Percentiles rank a stretch among this genome's conserved stretches.
Conservation (phyloP, 139 green algal genomes). For the Axilococcus clingmanii region DNA sequence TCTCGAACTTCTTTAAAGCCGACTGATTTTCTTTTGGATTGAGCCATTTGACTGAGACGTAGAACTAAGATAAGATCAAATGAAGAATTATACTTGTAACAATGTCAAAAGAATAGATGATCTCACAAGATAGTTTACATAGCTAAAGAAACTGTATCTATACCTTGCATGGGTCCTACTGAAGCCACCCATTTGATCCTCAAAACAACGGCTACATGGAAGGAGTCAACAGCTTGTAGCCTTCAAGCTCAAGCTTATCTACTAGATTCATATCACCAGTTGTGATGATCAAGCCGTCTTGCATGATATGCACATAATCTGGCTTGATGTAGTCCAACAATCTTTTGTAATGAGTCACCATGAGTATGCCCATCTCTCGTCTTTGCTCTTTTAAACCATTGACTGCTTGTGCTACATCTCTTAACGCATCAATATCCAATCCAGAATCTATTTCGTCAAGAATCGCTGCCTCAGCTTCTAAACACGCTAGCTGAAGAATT, state of each 20-base stretch:
- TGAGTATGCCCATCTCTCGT: constrained; percentile 66
- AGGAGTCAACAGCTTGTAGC: constrained; percentile 38
- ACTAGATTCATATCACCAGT: constrained; percentile 51
- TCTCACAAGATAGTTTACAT: too few species aligned
- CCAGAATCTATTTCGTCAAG: constrained; percentile 84
- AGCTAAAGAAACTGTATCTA: too few species aligned
- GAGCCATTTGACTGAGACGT: too few species aligned
- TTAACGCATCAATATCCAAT: constrained; percentile 91
- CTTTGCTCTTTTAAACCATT: constrained; percentile 49
- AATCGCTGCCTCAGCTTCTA: constrained; percentile 82
- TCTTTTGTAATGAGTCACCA: constrained; percentile 99
- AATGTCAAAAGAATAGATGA: too few species aligned
- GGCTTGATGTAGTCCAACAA: constrained; percentile 73
- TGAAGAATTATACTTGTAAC: too few species aligned
- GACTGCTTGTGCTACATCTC: constrained; percentile 67
- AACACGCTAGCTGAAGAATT: constrained; percentile 84
- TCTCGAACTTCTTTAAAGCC: too few species aligned
- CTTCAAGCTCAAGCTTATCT: constrained; percentile 48
- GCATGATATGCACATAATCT: constrained; percentile 74
- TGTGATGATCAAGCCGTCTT: constrained; percentile 48
- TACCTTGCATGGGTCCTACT: too few species aligned
- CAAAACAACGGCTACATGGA: too few species aligned
- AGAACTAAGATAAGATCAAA: too few species aligned
- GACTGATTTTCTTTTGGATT: too few species aligned
- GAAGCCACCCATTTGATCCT: too few species aligned